Evolutionary conservation across 73 alveolate species (phyloP), one percentile per base, ranked within the genome.

Genomic region (Paraurostyla sp.): DNA sequence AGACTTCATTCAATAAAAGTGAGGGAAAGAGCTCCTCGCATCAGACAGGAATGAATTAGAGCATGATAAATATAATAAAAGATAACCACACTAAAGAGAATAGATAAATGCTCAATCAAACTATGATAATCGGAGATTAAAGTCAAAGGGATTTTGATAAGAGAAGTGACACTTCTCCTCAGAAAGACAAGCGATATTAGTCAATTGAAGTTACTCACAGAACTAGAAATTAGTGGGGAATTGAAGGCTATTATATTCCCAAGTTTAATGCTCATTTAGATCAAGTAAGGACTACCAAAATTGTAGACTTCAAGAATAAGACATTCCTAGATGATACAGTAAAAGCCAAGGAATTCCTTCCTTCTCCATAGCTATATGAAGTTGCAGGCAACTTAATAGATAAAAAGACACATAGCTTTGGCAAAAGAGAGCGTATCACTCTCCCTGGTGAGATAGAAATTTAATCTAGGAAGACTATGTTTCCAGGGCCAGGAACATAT

Each of bases 401-500:
- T 42, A 38, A 38, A n/a, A 69, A 69, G 35, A 69, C 29, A 6
- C 62, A 69, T 18, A 25, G 62, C 13, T 69, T 69, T 18, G 58
- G 65, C 6, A 36, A 33, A 33, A 18, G 58, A 6, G 33, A 69
- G 35, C 4, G 84, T 35, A 69, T 69, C n/a, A 69, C 84, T 20
- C 7, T 69, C 13, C 84, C 84, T 18, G 30, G 29, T 16, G 68
- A 33, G 40, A 69, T 69, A 9, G 59, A 69, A 25, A 33, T 35
- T 22, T 7, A 3, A 4, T 4, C 25, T 11, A 40, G 40, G 25
- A 69, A 25, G 23, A 62, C 29, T 3, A 16, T 40, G 18, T 35
- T 35, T n/a, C 84, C 84, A 38, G 84, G 84, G 11, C 84, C 84
- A 69, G 84, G 62, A 35, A 62, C 58, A 3, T 69, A 69, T 38